Conservation (phyloP, 805 yeast genomes). For the Saitoella complicata region DNA sequence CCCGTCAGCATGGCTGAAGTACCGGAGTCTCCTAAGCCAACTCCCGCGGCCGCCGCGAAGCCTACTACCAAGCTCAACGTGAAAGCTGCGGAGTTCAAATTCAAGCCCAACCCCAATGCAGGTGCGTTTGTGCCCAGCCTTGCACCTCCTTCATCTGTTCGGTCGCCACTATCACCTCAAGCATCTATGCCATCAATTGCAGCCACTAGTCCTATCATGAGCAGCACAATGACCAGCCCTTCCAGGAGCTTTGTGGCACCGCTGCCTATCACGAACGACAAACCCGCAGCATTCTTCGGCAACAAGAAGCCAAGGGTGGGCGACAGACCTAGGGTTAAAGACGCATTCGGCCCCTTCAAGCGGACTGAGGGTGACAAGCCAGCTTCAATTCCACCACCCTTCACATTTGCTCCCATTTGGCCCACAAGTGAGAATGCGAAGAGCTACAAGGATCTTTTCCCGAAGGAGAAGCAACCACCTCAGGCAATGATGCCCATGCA, state of each 20-base stretch:
- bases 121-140: constrained; percentile 43
- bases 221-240: not conserved
- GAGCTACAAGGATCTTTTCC: too few relatives aligned
- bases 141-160: constrained; percentile 2
- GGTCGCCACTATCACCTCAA: not conserved
- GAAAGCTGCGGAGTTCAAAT: constrained; percentile 44
- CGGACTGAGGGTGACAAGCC: constrained; percentile 4
- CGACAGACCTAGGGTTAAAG: not conserved
- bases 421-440: too few relatives aligned
- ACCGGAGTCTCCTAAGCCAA: constrained; percentile 8
- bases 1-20: constrained; percentile 14
- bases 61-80: constrained; percentile 38
- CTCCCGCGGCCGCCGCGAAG: constrained; percentile 1
- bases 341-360: constrained; percentile 11
- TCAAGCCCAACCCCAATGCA: constrained; percentile 56
- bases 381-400: too few relatives aligned
- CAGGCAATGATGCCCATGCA: too few relatives aligned
- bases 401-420: too few relatives aligned
- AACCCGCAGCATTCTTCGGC: constrained; percentile 5
- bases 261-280: constrained; percentile 1
- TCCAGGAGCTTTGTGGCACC: constrained; percentile 7
- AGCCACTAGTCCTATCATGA: constrained; percentile 1
- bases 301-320: constrained; percentile 3
- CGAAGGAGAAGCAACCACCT: too few relatives aligned
- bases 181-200: constrained; percentile 1